phyloP scores from a whole-genome alignment of 2,329 filamentous ascomycete species.

The Malbranchea cinnamomea region DNA sequence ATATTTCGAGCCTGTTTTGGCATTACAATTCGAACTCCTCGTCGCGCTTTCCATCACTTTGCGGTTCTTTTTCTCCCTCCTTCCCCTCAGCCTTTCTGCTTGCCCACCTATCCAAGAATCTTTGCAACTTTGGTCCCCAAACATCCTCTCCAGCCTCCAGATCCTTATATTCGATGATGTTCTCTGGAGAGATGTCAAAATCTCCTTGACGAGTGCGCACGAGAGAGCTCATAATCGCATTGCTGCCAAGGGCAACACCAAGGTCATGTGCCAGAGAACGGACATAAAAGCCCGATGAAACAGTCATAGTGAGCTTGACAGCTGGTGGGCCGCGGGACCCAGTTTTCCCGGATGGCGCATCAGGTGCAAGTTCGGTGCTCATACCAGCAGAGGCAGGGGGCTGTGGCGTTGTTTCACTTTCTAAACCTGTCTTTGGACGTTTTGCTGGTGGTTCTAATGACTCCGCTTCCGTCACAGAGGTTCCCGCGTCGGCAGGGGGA shows the following conservation, averaged over 20 bases:
- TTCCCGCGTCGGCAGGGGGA: no score
- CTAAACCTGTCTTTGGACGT: background rate
- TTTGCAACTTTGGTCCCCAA: constrained; percentile 63
- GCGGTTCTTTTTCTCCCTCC: constrained; percentile 10
- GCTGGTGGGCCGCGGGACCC: constrained; percentile 43
- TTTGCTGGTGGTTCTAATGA: no score
- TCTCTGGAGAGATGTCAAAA: constrained; percentile 54
- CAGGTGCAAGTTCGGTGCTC: constrained; percentile 6
- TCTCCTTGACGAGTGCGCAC: constrained; percentile 67
- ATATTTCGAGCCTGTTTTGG: no score
- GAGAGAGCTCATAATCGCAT: constrained; percentile 74
- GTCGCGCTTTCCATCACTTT: no score
- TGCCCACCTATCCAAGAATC: constrained; percentile 39
- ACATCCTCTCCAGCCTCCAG: constrained; percentile 60
- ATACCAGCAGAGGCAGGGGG: background rate
- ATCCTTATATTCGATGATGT: constrained; percentile 66
- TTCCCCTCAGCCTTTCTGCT: constrained; percentile 24
- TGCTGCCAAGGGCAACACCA: constrained; percentile 64
- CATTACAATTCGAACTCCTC: no score
- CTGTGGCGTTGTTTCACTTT: background rate
- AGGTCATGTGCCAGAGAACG: constrained; percentile 87
- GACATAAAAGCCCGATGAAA: constrained; percentile 93
- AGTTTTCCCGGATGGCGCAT: constrained; percentile 22
- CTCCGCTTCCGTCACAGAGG: no score
- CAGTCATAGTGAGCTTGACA: constrained; percentile 72